These are phyloP conservation scores for Cordyceps fumosorosea DNA, from an alignment of 2,329 filamentous ascomycete species.

Conservation along the genomic window DNA sequence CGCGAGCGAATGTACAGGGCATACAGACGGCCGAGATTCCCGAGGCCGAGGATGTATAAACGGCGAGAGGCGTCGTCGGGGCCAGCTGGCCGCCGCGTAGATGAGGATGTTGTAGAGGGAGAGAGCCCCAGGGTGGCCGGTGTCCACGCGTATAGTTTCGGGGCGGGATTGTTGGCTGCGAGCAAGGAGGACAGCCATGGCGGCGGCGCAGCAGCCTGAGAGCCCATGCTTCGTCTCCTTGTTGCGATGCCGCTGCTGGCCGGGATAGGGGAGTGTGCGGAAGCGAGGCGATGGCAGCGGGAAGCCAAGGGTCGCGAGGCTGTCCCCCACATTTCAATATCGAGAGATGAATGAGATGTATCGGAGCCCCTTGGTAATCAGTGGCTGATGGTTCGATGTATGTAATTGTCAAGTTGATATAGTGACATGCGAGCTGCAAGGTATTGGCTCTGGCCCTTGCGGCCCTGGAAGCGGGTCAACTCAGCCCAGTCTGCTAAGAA, in stretches of 20 bases:
- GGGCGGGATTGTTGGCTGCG: slow-evolving; percentile 20
- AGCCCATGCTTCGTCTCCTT: neutral
- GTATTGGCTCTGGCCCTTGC: neutral
- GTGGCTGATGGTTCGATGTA: neutral
- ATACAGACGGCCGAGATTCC: slow-evolving; percentile 74
- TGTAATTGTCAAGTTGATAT: neutral
- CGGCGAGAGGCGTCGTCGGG: slow-evolving; percentile 30
- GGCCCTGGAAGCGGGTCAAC: slow-evolving; percentile 1
- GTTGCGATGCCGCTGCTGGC: neutral
- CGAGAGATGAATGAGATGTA: neutral
- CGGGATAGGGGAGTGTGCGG: neutral
- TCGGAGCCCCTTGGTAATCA: neutral
- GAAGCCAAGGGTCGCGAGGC: neutral
- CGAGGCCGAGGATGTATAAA: slow-evolving; percentile 73
- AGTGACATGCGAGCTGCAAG: neutral
- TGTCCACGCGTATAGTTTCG: slow-evolving; percentile 33
- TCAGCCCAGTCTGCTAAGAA: neutral
- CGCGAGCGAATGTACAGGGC: slow-evolving; percentile 63
- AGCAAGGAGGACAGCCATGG: slow-evolving; percentile 30
- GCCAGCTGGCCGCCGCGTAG: neutral
- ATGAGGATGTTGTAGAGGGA: neutral
- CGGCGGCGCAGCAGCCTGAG: neutral
- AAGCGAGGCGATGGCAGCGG: neutral
- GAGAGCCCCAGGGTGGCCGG: slow-evolving; percentile 22
- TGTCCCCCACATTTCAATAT: neutral